Conservation (phyloP, 495 filamentous ascomycete species). For the Cryomyces minteri region DNA sequence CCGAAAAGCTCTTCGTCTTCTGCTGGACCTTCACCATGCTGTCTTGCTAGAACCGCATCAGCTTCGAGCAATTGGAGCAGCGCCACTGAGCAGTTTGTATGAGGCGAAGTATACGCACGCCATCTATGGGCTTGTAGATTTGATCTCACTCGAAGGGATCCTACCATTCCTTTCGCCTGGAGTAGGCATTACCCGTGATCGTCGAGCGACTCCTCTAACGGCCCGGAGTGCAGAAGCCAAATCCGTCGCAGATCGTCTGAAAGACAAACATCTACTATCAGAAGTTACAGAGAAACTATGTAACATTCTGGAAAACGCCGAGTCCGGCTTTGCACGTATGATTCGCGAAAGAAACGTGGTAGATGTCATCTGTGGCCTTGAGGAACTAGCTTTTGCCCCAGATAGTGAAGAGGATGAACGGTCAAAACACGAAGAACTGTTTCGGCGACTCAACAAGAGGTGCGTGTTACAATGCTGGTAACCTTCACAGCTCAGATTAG, state of each 20-base stretch:
- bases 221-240: too few species aligned
- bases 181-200: neutral
- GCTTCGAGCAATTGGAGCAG: neutral
- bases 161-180: neutral
- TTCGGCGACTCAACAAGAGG: neutral
- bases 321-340: neutral
- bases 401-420: neutral
- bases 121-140: neutral
- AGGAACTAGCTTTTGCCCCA: neutral
- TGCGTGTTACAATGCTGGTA: neutral
- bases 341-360: neutral
- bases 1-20: neutral
- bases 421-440: neutral
- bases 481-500: neutral
- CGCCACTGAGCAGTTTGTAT: neutral
- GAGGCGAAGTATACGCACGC: neutral
- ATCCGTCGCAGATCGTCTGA: too few species aligned
- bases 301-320: neutral
- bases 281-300: neutral
- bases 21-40: neutral
- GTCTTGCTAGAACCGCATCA: neutral
- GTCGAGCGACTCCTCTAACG: neutral
- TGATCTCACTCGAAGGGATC: neutral
- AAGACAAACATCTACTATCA: neutral
- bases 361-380: neutral